phyloP scores from a whole-genome alignment of 2,329 filamentous ascomycete species.

The Emmonsiellopsis sp. region DNA sequence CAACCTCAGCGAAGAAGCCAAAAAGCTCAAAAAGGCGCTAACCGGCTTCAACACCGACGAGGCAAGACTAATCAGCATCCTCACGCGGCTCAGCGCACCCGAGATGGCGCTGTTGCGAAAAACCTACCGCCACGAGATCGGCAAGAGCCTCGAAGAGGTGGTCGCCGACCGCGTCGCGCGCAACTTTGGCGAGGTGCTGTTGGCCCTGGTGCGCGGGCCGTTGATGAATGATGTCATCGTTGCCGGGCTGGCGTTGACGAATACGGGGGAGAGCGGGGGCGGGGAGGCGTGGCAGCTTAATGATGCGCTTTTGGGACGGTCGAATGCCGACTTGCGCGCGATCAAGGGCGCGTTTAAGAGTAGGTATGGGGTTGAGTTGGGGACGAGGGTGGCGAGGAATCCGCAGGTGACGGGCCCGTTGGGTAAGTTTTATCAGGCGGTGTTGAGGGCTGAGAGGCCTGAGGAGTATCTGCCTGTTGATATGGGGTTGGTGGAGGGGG shows the following conservation, averaged over 20 bases:
- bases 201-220: constrained; percentile 45
- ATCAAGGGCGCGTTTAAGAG: constrained; percentile 67
- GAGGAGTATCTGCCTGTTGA: constrained; percentile 64
- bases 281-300: constrained; percentile 41
- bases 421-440: constrained; percentile 70
- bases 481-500: constrained; percentile 60
- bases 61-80: constrained; percentile 58
- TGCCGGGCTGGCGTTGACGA: constrained; percentile 57
- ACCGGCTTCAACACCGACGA: constrained; percentile 91
- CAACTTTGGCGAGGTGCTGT: not conserved
- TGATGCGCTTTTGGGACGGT: constrained; percentile 64
- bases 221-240: constrained; percentile 62
- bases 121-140: constrained; percentile 56
- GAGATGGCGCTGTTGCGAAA: constrained; percentile 61
- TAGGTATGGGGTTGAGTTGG: constrained; percentile 54
- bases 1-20: constrained; percentile 59
- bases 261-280: constrained; percentile 40
- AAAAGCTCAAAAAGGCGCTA: constrained; percentile 71
- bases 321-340: constrained; percentile 68
- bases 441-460: constrained; percentile 57
- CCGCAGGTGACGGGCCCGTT: constrained; percentile 70
- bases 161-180: not conserved
- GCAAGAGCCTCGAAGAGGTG: constrained; percentile 32
- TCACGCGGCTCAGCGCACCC: constrained; percentile 66
- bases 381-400: constrained; percentile 44